Base-by-base conservation (phyloP, 2,329 filamentous ascomycete genomes). In the Hymenotorrendiella dingleyae region DNA sequence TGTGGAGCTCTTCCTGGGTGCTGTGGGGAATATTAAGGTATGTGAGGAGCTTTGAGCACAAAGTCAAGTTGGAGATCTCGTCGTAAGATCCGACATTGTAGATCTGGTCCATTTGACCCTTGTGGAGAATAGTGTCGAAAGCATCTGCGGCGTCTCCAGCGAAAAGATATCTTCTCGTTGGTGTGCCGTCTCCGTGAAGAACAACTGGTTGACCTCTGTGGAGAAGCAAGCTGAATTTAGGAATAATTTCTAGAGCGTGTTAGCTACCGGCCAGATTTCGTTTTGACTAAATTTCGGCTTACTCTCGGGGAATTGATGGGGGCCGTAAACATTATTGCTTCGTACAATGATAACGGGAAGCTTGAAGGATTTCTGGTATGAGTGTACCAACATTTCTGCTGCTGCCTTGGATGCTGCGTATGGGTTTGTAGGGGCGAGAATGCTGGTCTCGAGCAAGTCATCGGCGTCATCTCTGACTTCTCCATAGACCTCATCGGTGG, bases 301-400 rank as follows among this genome's bases (percentile, higher is more conserved):
- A 89, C 85, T 89, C 67, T 90, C 85, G 0, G 85, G 85, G 61
- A 83, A 89, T 61, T 91, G 86, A 59, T 90, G 84, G 17, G 86
- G 86, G 0, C 86, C 86, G 57, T 90, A 93, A 22, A 91, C 84
- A 56, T 93, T 91, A 68, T 91, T 91, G 61, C 84, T 84, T 37
- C 86, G 74, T 21, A 90, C 82, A 54, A 90, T 86, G 50, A 91
- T 86, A 39, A 80, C 78, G 1, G 86, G 86, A 10, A 93, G 71
- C 62, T 84, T 84, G 70, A 89, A 90, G 63, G 82, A 86, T 67
- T 86, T 88, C 60, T 82, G 76, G 62, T 90, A 93, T n/a, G 85
- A 86, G 62, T 84, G 81, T n/a, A 91, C 84, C 57, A 87, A 72
- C 84, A 89, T 89, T 67, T 90, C 85, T 5, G 85, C 85, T 1